Evolutionary conservation across 108 stramenopile species (phyloP).

Genomic region (Parietichytrium sp.): DNA sequence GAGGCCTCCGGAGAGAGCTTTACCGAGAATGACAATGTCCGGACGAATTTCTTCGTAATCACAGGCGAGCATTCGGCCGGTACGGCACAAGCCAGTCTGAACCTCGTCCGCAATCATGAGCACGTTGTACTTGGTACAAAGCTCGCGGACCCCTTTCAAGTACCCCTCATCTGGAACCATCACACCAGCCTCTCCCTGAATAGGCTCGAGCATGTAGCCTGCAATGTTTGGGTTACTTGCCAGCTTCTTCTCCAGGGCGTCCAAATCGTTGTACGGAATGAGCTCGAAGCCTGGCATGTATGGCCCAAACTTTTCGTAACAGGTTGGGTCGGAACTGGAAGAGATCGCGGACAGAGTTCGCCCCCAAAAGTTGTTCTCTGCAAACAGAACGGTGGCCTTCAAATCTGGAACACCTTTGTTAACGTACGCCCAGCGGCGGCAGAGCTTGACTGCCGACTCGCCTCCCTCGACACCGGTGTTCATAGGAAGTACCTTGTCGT

Average conservation of each 20-base stretch:
- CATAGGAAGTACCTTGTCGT: conserved; percentile 96
- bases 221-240: conserved; percentile 80
- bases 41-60: conserved; percentile 88
- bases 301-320: conserved; percentile 82
- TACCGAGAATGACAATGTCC: conserved; percentile 90
- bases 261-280: conserved; percentile 83
- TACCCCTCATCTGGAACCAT: conserved; percentile 95
- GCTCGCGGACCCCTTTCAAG: conserved; percentile 76
- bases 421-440: conserved; percentile 88
- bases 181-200: conserved; percentile 99
- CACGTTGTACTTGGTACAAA: conserved; percentile 90
- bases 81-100: conserved; percentile 94
- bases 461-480: conserved; percentile 99
- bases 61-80: conserved; percentile 83
- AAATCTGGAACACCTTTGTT: conserved; percentile 83
- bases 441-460: conserved; percentile 94
- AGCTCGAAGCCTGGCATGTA: conserved; percentile 92
- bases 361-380: conserved; percentile 98
- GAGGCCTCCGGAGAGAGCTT: conserved; percentile 94
- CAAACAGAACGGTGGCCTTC: conserved; percentile 85
- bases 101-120: conserved; percentile 98
- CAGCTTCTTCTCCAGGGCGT: conserved; percentile 76
- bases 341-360: conserved; percentile 97
- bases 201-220: conserved; percentile 98
- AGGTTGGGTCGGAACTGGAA: conserved; percentile 87